Conservation (phyloP, 371 early-diverging fungal genomes). For the Nematocida sp. region DNA sequence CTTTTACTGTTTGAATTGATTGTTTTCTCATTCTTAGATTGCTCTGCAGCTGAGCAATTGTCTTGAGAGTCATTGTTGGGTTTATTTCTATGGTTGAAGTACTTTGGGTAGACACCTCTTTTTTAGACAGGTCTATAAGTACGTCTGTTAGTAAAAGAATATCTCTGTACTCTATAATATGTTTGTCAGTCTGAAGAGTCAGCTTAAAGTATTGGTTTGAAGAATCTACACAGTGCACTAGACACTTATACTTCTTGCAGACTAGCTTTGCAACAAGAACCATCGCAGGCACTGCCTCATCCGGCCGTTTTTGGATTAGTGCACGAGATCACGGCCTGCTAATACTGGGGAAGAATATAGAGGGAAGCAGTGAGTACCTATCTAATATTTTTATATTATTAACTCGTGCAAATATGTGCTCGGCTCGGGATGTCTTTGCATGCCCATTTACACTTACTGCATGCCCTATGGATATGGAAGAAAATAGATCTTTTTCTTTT, state of each 20-base stretch:
- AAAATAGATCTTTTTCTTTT: neutral
- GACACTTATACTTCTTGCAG: neutral
- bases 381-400: neutral
- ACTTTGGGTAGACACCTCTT: neutral
- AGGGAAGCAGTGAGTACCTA: neutral
- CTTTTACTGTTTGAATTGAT: neutral
- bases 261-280: conserved; percentile 10
- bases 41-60: neutral
- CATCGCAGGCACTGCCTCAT: neutral
- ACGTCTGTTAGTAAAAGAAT: neutral
- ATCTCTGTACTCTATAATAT: conserved; percentile 3
- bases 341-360: neutral
- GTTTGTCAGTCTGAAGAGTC: neutral
- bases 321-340: too few relatives aligned
- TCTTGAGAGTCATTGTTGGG: neutral
- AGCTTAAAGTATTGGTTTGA: neutral
- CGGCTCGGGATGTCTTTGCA: neutral
- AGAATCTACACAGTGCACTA: neutral
- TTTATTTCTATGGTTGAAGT: conserved; percentile 2
- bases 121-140: too few relatives aligned
- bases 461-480: neutral
- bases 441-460: neutral
- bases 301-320: neutral
- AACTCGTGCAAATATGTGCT: conserved; percentile 2
- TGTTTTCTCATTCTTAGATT: neutral